These are phyloP conservation scores for Cyanodermella asteris DNA, from an alignment of 2,329 filamentous ascomycete genomes.

Conservation along the genomic window DNA sequence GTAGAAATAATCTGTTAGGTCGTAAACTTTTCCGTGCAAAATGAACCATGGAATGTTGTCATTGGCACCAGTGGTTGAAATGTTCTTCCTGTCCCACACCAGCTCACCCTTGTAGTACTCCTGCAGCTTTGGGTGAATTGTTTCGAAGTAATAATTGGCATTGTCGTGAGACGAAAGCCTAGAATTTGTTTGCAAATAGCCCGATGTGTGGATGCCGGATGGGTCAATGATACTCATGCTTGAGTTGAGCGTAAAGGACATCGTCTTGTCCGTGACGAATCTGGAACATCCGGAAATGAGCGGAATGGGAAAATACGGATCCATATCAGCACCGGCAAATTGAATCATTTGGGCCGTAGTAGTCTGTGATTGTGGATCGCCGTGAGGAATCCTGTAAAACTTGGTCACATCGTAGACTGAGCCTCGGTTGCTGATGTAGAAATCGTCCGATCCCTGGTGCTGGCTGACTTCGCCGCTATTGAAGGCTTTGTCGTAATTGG, in stretches of 20 bases:
- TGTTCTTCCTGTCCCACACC: slow-evolving; percentile 40
- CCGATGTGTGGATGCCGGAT: slow-evolving; percentile 47
- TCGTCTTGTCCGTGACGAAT: slow-evolving; percentile 38
- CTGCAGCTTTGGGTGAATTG: slow-evolving; percentile 58
- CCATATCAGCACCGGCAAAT: slow-evolving; percentile 57
- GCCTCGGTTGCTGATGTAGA: slow-evolving; percentile 70
- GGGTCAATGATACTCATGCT: slow-evolving; percentile 41
- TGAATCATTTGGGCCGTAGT: slow-evolving; percentile 45
- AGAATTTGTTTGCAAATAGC: slow-evolving; percentile 34
- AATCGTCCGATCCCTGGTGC: slow-evolving; percentile 55
- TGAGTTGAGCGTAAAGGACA: slow-evolving; percentile 28
- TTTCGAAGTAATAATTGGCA: slow-evolving; percentile 53
- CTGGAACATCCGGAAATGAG: slow-evolving; percentile 52
- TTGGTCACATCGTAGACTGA: slow-evolving; percentile 80
- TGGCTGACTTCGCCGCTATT: slow-evolving; percentile 42
- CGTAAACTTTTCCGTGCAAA: slow-evolving; percentile 56
- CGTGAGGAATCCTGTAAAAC: slow-evolving; percentile 72
- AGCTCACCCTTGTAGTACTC: slow-evolving; percentile 74
- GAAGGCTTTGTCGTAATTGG: slow-evolving; percentile 84
- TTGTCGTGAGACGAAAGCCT: no score
- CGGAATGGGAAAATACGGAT: slow-evolving; percentile 68
- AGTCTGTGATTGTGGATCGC: slow-evolving; percentile 40
- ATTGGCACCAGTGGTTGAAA: slow-evolving; percentile 44
- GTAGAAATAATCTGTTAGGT: slow-evolving; percentile 79
- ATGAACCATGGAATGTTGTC: slow-evolving; percentile 58